Conservation (phyloP, 2,329 filamentous ascomycete genomes). For the Aureobasidium sp. region DNA sequence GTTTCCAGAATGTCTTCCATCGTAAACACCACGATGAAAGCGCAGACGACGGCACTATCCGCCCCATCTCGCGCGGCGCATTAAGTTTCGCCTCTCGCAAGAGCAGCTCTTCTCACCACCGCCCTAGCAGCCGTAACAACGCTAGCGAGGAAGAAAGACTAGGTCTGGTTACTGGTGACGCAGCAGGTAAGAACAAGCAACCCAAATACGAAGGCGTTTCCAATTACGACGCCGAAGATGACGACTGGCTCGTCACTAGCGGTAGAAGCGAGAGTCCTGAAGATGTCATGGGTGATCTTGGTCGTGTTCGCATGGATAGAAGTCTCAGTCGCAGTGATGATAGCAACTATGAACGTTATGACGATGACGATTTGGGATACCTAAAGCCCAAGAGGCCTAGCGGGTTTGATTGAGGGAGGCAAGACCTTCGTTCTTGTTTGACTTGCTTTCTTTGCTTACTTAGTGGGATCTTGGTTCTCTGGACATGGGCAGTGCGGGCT, state of each 20-base stretch:
- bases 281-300: conserved; percentile 19
- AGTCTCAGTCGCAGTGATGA: neutral
- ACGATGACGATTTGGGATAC: conserved; percentile 3
- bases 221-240: conserved; percentile 13
- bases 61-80: conserved; percentile 26
- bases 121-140: neutral
- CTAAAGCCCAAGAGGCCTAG: conserved; percentile 7
- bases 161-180: conserved; percentile 28
- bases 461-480: neutral
- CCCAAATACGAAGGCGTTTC: neutral
- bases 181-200: neutral
- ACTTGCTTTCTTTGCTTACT: neutral
- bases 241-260: conserved; percentile 25
- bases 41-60: conserved; percentile 17
- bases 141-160: conserved; percentile 29
- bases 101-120: neutral
- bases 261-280: conserved; percentile 22
- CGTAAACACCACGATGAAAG: conserved; percentile 36
- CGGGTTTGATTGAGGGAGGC: neutral
- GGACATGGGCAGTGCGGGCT: neutral
- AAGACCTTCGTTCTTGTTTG: neutral
- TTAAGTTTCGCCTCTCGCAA: conserved; percentile 15
- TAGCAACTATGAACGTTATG: conserved; percentile 7
- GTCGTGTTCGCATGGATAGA: conserved; percentile 5
- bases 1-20: conserved; percentile 78